Conservation (phyloP, 2,329 filamentous ascomycete genomes). For the Teratosphaeria zuluensis region DNA sequence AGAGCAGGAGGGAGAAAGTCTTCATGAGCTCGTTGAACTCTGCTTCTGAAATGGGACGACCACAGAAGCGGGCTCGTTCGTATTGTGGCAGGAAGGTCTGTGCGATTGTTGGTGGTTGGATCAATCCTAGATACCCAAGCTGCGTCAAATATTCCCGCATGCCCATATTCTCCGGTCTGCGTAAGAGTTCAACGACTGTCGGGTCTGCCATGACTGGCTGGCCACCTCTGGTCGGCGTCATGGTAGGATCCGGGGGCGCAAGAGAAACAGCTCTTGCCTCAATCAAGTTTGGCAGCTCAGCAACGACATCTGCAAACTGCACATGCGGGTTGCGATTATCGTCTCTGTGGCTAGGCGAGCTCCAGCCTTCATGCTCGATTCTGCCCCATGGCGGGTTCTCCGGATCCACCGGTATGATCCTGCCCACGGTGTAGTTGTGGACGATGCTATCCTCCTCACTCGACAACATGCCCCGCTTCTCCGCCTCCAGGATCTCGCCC, state of each 20-base stretch:
- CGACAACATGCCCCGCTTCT: conserved; percentile 18
- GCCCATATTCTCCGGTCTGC: conserved; percentile 60
- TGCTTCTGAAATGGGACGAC: conserved; percentile 53
- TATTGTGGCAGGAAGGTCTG: conserved; percentile 63
- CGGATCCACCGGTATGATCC: conserved; percentile 30
- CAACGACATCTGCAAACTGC: conserved; percentile 72
- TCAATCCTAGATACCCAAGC: conserved; percentile 57
- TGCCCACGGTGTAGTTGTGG: conserved; percentile 21
- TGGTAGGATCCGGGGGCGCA: conserved; percentile 49
- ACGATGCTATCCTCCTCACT: conserved; percentile 8
- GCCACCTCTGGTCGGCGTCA: conserved; percentile 29
- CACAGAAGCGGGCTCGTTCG: conserved; percentile 77
- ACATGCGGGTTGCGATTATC: conserved; percentile 66
- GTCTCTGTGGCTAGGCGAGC: conserved; percentile 51
- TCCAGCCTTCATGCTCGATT: conserved; percentile 85
- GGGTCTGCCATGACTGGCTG: conserved; percentile 13
- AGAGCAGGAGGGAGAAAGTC: conserved; percentile 70
- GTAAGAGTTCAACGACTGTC: conserved; percentile 58
- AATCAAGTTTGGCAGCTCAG: conserved; percentile 78
- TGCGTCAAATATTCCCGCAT: conserved; percentile 70
- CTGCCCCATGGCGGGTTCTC: conserved; percentile 61
- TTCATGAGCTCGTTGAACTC: conserved; percentile 75
- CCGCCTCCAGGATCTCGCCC: conserved; percentile 22
- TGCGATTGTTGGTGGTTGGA: conserved; percentile 41
- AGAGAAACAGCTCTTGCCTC: conserved; percentile 89